A percentile compares a stretch with the other conserved stretches of the same genome.
Evolutionary conservation across 176 grass and related monocot species (phyloP).

Genomic region (Aegilops longissima): DNA sequence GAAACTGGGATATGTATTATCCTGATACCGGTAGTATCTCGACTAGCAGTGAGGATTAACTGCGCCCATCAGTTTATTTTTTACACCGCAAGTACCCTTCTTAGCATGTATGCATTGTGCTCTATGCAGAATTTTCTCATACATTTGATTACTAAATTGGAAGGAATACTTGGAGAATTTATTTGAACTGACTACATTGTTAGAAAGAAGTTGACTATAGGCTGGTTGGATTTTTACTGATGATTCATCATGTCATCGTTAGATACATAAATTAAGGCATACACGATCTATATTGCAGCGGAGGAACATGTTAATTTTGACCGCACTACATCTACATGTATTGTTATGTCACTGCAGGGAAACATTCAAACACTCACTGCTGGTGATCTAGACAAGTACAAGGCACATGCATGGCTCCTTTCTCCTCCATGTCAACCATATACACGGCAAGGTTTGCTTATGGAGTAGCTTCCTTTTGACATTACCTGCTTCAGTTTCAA

Average conservation of each 20-base stretch:
- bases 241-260: background rate
- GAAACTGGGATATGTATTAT: background rate
- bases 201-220: background rate
- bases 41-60: background rate
- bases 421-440: slow-evolving; percentile 99
- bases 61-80: background rate
- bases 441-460: slow-evolving; percentile 79
- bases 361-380: slow-evolving; percentile 86
- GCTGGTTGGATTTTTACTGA: background rate
- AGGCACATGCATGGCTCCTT: slow-evolving; percentile 84
- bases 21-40: background rate
- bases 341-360: slow-evolving; percentile 50
- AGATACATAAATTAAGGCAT: background rate
- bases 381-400: slow-evolving; percentile 79
- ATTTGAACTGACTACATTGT: slow-evolving; percentile 12
- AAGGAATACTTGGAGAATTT: background rate
- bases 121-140: background rate
- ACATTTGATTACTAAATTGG: background rate
- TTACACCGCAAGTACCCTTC: background rate
- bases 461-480: slow-evolving; percentile 7
- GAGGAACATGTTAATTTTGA: background rate
- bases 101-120: background rate
- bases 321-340: background rate
- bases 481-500: background rate
- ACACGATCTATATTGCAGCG: background rate